Conservation (phyloP, 768 basidiomycete species). For the Leccinum incarnatum region DNA sequence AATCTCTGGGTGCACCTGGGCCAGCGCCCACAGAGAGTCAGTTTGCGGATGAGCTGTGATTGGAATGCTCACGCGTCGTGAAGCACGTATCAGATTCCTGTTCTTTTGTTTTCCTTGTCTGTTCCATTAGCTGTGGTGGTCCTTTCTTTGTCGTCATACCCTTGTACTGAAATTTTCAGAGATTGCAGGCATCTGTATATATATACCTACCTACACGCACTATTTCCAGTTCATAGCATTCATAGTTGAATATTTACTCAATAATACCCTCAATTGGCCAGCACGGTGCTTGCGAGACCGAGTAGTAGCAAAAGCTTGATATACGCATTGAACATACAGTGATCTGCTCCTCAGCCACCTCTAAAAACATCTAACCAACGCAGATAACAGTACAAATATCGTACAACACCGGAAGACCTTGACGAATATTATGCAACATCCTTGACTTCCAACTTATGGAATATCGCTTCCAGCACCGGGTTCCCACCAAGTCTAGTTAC, state of each 20-base stretch:
- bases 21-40: slow-evolving; percentile 35
- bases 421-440: not conserved
- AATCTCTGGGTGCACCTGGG: slow-evolving; percentile 22
- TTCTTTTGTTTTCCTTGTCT: not conserved
- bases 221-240: not conserved
- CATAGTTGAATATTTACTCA: not conserved
- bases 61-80: not conserved
- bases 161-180: not conserved
- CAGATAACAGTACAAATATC: not conserved
- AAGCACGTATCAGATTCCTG: not conserved
- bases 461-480: not conserved
- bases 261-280: too few species aligned
- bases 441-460: not conserved
- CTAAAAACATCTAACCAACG: not conserved
- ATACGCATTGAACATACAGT: not conserved
- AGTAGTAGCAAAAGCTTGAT: too few species aligned
- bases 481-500: not conserved
- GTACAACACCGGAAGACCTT: not conserved
- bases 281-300: too few species aligned
- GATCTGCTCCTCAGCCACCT: not conserved
- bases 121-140: not conserved
- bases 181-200: not conserved
- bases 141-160: not conserved
- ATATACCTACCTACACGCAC: not conserved
- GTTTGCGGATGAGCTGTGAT: slow-evolving; percentile 22